Conservation (phyloP, 169 alveolate species). For the Babesia sp. region DNA sequence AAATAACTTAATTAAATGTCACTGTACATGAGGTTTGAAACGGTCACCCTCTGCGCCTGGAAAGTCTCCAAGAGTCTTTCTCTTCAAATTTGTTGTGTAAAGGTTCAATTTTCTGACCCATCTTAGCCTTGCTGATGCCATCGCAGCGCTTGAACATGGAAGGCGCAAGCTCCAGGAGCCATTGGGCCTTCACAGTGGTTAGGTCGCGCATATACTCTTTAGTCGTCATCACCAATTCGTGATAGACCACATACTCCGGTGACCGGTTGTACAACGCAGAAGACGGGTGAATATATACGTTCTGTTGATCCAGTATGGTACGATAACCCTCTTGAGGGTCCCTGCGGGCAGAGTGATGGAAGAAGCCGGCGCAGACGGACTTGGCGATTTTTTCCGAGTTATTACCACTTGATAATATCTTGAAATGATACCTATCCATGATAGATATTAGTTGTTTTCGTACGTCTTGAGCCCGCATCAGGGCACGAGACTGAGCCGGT, state of each 20-base stretch:
- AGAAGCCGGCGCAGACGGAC: slow-evolving; percentile 97
- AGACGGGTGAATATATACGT: slow-evolving; percentile 97
- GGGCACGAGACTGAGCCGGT: slow-evolving; percentile 81
- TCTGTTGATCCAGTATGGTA: slow-evolving; percentile 93
- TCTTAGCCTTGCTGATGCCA: slow-evolving; percentile 87
- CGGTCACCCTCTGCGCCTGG: slow-evolving; percentile 88
- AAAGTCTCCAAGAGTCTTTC: slow-evolving; percentile 97
- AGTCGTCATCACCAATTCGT: slow-evolving; percentile 96
- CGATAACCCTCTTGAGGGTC: slow-evolving; percentile 98
- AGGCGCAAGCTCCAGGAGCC: slow-evolving; percentile 98
- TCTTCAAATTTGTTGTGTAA: slow-evolving; percentile 93
- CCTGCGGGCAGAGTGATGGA: slow-evolving; percentile 94
- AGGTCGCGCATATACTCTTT: slow-evolving; percentile 98
- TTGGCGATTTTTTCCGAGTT: slow-evolving; percentile 90
- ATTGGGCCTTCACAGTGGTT: slow-evolving; percentile 93
- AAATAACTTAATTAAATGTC: neutral
- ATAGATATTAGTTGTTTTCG: slow-evolving; percentile 92
- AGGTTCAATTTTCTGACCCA: slow-evolving; percentile 94
- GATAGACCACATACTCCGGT: slow-evolving; percentile 99
- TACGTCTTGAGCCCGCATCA: slow-evolving; percentile 95
- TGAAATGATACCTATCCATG: slow-evolving; percentile 93
- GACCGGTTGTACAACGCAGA: slow-evolving; percentile 91
- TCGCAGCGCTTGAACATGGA: slow-evolving; percentile 90
- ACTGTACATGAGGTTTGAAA: neutral
- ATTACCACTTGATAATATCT: slow-evolving; percentile 84